Evolutionary conservation across 441 rosid species (phyloP).

Genomic region (Metrosideros polymorpha): DNA sequence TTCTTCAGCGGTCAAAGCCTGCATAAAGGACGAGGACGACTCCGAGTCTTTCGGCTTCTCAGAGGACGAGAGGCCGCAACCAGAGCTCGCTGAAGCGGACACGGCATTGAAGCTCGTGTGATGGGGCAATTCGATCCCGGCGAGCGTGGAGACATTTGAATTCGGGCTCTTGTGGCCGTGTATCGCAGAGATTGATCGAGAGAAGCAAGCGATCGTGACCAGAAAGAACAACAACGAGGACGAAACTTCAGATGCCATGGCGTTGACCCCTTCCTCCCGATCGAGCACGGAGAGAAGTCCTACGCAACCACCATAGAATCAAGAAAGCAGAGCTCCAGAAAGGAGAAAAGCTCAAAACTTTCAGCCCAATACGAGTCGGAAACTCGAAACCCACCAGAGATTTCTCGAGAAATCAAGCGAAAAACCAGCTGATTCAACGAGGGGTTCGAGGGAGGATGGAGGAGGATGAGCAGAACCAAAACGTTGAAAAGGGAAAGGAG

Average conservation of each 20-base stretch:
- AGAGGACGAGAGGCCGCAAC: constrained; percentile 39
- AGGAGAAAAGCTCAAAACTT: background rate
- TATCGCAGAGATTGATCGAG: constrained; percentile 20
- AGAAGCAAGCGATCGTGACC: constrained; percentile 15
- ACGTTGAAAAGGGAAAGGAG: background rate
- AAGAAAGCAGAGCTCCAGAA: background rate
- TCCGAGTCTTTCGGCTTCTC: constrained; percentile 16
- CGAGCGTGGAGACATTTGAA: constrained; percentile 33
- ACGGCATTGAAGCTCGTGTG: constrained; percentile 60
- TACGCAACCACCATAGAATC: background rate
- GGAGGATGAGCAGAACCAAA: background rate
- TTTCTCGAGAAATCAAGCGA: background rate
- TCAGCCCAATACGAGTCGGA: background rate
- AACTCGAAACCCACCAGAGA: background rate
- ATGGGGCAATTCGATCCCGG: constrained; percentile 53
- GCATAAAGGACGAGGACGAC: background rate
- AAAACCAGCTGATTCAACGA: background rate
- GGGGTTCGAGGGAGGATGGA: background rate
- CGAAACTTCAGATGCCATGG: constrained; percentile 36
- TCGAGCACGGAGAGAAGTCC: background rate
- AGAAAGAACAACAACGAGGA: constrained; percentile 23
- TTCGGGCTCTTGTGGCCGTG: constrained; percentile 13
- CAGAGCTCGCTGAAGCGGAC: constrained; percentile 46
- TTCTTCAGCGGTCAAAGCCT: background rate
- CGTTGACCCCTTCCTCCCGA: background rate